phyloP scores from a whole-genome alignment of 164 flowering plant genomes.

The Macadamia tetraphylla region DNA sequence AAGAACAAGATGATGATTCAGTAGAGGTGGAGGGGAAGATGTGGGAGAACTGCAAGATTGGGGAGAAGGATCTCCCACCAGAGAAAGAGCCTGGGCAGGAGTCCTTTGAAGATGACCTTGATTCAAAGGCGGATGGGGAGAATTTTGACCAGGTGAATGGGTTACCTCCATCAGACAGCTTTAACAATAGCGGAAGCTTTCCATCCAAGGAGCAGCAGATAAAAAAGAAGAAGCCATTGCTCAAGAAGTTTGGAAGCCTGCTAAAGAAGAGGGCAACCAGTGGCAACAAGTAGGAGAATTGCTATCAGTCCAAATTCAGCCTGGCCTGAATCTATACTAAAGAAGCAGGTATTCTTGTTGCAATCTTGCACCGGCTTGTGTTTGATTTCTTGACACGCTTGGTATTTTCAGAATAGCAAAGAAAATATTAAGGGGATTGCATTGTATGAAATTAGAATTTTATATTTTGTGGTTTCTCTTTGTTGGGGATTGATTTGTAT shows the following conservation, averaged over 20 bases:
- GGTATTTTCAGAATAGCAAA: conserved; percentile 19
- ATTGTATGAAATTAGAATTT: conserved; percentile 19
- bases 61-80: conserved; percentile 56
- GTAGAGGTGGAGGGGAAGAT: conserved; percentile 55
- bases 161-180: conserved; percentile 31
- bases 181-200: conserved; percentile 43
- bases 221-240: conserved; percentile 90
- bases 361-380: conserved; percentile 18
- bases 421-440: conserved; percentile 21
- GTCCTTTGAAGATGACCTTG: conserved; percentile 62
- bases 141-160: conserved; percentile 53
- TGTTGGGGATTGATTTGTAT: conserved; percentile 1
- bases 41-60: conserved; percentile 93
- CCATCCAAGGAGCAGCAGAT: conserved; percentile 41
- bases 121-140: conserved; percentile 54
- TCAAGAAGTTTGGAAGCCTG: conserved; percentile 72
- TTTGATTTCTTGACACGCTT: conserved; percentile 23
- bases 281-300: conserved; percentile 38
- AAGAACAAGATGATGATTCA: conserved; percentile 22
- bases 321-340: neutral
- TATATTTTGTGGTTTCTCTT: conserved; percentile 13
- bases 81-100: conserved; percentile 51
- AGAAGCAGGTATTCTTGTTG: conserved; percentile 21
- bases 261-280: conserved; percentile 69
- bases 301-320: conserved; percentile 3